A percentile compares a stretch with the other conserved stretches of the same genome.
phyloP scores from a whole-genome alignment of 2,329 filamentous ascomycete genomes.

The Domatiomyces globalis region DNA sequence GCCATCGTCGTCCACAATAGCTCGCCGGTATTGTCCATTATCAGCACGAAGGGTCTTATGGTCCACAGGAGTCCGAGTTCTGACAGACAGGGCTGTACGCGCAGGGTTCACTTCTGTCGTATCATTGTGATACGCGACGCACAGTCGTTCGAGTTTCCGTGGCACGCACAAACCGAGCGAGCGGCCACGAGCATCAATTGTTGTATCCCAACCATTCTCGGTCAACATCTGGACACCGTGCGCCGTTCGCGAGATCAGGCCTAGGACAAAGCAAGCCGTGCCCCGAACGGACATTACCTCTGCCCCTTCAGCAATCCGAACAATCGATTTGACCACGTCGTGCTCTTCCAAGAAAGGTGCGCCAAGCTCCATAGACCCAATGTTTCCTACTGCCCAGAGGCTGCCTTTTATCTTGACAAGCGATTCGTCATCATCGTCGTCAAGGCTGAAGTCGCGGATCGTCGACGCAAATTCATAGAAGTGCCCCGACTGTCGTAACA shows the following conservation, averaged over 20 bases:
- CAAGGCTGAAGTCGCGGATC: conserved; percentile 74
- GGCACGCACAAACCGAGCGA: conserved; percentile 83
- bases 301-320: conserved; percentile 74
- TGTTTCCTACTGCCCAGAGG: conserved; percentile 94
- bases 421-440: conserved; percentile 69
- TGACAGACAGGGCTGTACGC: not conserved
- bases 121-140: conserved; percentile 42
- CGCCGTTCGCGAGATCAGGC: conserved; percentile 77
- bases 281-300: conserved; percentile 86
- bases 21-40: conserved; percentile 40
- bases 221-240: conserved; percentile 85
- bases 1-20: conserved; percentile 47
- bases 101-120: not conserved
- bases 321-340: conserved; percentile 75
- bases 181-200: conserved; percentile 65
- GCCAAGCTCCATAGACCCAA: conserved; percentile 94
- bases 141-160: conserved; percentile 59
- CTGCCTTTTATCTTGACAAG: conserved; percentile 93
- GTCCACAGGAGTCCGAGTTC: not conserved
- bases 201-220: conserved; percentile 85
- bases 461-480: conserved; percentile 86
- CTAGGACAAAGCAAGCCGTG: conserved; percentile 91
- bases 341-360: conserved; percentile 84
- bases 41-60: conserved; percentile 20
- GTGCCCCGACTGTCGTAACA: conserved; percentile 84